These are phyloP conservation scores for grape (Vitis vinifera) DNA, from an alignment of 164 flowering plant genomes.

Conservation along the genomic window ASM3070453v1 NC_081817.1:16955501-16956000, in stretches of 20 bases:
- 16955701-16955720: constrained; percentile 68
- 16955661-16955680: constrained; percentile 12
- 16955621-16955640: constrained; percentile 29
- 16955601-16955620: constrained; percentile 27
- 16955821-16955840: constrained; percentile 10
- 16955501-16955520: constrained; percentile 51
- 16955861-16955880: constrained; percentile 28
- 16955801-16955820: constrained; percentile 24
- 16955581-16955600: constrained; percentile 28
- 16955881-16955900: constrained; percentile 34
- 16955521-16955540: constrained; percentile 55
- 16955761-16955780: constrained; percentile 34
- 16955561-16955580: constrained; percentile 16
- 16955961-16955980: constrained; percentile 40
- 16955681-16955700: constrained; percentile 39
- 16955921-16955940: constrained; percentile 22
- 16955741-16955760: constrained; percentile 59
- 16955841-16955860: constrained; percentile 27
- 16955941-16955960: constrained; percentile 28
- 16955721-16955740: constrained; percentile 61
- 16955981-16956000: constrained; percentile 36
- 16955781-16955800: constrained; percentile 19
- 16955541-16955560: constrained; percentile 43
- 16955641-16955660: constrained; percentile 31
- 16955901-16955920: constrained; percentile 31